A percentile compares a stretch with the other conserved stretches of the same genome.
These are phyloP conservation scores for Agroathelia rolfsii DNA, from an alignment of 1,284 basidiomycete genomes.

Conservation along the genomic window DNA sequence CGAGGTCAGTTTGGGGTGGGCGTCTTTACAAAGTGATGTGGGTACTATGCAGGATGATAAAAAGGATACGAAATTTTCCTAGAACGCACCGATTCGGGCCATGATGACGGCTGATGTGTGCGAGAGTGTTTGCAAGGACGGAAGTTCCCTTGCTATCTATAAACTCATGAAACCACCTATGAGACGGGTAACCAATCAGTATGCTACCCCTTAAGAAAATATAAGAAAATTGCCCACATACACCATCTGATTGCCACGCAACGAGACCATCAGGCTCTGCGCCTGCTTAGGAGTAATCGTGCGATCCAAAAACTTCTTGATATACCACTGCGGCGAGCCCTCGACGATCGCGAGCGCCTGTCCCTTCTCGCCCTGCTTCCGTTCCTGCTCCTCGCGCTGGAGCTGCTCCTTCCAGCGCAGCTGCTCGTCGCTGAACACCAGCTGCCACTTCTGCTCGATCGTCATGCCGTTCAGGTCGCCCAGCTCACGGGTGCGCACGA, in stretches of 20 bases:
- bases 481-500: slow-evolving; percentile 60
- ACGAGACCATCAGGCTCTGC: slow-evolving; percentile 65
- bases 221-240: slow-evolving; percentile 27
- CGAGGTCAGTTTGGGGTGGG: slow-evolving; percentile 62
- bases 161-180: slow-evolving; percentile 81
- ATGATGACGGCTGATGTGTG: slow-evolving; percentile 68
- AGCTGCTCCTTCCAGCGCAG: slow-evolving; percentile 71
- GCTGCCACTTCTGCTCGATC: slow-evolving; percentile 86
- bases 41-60: slow-evolving; percentile 2
- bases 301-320: slow-evolving; percentile 82
- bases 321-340: slow-evolving; percentile 80
- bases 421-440: slow-evolving; percentile 81
- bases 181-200: slow-evolving; percentile 5
- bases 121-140: slow-evolving; percentile 75
- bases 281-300: slow-evolving; percentile 80
- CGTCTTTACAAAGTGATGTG: slow-evolving; percentile 30
- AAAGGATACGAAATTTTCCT: background rate
- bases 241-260: slow-evolving; percentile 78
- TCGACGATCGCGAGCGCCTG: slow-evolving; percentile 40
- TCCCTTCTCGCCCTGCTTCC: slow-evolving; percentile 48
- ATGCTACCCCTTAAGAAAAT: background rate
- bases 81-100: slow-evolving; percentile 42
- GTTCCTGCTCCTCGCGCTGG: slow-evolving; percentile 46
- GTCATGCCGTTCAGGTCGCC: slow-evolving; percentile 49
- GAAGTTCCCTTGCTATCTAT: slow-evolving; percentile 74